Evolutionary conservation across 192 early-diverging fungal genomes (phyloP).

Genomic region (Podochytrium sp.): DNA sequence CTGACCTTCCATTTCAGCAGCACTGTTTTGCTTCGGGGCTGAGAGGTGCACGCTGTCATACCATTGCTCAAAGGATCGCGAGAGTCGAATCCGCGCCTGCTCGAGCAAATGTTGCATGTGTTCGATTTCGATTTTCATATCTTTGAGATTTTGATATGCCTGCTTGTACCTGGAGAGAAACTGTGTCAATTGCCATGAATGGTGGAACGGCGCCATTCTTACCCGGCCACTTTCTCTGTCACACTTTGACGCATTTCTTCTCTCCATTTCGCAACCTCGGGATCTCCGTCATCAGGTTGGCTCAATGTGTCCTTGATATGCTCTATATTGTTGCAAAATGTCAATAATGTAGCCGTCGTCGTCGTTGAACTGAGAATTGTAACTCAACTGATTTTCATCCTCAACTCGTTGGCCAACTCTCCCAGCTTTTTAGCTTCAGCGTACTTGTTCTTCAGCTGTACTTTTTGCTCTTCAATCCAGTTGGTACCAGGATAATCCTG

Average conservation of each 20-base stretch:
- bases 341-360: neutral
- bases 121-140: constrained; percentile 66
- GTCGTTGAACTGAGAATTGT: neutral
- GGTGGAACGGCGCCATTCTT: neutral
- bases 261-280: neutral
- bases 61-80: constrained; percentile 65
- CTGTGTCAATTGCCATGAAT: constrained; percentile 1
- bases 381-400: constrained; percentile 52
- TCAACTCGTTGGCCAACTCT: constrained; percentile 45
- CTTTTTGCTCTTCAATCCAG: constrained; percentile 67
- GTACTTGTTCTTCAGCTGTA: constrained; percentile 56
- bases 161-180: constrained; percentile 48
- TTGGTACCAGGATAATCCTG: constrained; percentile 49
- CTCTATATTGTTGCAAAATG: constrained; percentile 11
- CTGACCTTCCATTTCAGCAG: neutral
- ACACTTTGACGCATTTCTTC: constrained; percentile 23
- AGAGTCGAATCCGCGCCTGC: constrained; percentile 55
- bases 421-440: constrained; percentile 56
- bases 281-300: constrained; percentile 15
- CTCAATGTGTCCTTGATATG: constrained; percentile 34
- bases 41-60: constrained; percentile 49
- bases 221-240: constrained; percentile 19
- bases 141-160: constrained; percentile 58
- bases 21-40: neutral
- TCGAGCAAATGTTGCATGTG: constrained; percentile 69